phyloP scores from a whole-genome alignment of 495 filamentous ascomycete genomes.

The Glutinoglossum americanum region DNA sequence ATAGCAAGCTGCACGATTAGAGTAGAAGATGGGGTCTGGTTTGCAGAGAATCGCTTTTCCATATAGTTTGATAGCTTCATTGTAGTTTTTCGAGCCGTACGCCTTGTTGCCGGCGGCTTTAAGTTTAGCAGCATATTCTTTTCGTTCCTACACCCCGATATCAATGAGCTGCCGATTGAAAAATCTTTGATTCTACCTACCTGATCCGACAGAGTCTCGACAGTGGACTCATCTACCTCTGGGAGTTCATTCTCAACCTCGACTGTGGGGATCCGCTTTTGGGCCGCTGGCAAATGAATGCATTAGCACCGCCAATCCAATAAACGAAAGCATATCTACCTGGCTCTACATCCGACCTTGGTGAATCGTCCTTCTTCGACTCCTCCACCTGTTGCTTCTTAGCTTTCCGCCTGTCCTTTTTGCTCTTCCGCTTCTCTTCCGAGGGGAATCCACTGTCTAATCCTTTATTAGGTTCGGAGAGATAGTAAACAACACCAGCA shows the following conservation, averaged over 20 bases:
- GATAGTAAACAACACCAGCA: conserved; percentile 81
- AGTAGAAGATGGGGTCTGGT: conserved; percentile 94
- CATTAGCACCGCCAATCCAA: background rate
- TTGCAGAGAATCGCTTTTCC: conserved; percentile 91
- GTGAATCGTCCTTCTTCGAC: conserved; percentile 9
- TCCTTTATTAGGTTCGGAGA: conserved; percentile 26
- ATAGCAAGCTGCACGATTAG: conserved; percentile 92
- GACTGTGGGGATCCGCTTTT: conserved; percentile 30
- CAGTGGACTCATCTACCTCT: conserved; percentile 58
- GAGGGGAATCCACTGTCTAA: conserved; percentile 7
- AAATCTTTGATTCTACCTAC: conserved; percentile 18
- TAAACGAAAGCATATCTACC: background rate
- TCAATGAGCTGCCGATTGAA: background rate
- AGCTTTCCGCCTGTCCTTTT: conserved; percentile 40
- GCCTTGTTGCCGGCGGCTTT: conserved; percentile 95
- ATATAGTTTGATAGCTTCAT: conserved; percentile 80
- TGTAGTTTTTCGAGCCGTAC: conserved; percentile 79
- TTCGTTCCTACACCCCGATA: conserved; percentile 29
- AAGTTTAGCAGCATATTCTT: conserved; percentile 69
- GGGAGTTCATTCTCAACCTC: conserved; percentile 61
- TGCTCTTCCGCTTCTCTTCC: conserved; percentile 31
- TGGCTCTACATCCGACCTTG: conserved; percentile 12
- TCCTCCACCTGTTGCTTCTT: conserved; percentile 20
- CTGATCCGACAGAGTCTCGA: conserved; percentile 45
- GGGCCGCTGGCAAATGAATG: conserved; percentile 16